Conservation (phyloP, 148 eudicot species). For the Agrostemma githago region DNA sequence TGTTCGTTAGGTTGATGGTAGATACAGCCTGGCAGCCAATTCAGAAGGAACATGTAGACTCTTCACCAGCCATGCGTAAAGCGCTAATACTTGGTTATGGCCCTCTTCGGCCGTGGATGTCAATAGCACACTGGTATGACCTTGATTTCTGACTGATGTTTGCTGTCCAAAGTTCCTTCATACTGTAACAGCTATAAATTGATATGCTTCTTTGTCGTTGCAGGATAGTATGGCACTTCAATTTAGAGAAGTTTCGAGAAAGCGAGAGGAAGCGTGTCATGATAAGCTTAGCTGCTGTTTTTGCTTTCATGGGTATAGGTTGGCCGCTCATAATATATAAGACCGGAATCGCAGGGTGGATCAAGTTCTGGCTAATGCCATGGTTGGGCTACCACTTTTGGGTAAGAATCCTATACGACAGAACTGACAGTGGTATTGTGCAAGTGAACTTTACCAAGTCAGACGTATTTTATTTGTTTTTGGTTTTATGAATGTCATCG, state of each 20-base stretch:
- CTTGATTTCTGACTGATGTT: neutral
- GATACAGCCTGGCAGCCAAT: constrained; percentile 96
- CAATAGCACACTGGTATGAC: constrained; percentile 84
- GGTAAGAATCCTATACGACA: constrained; percentile 39
- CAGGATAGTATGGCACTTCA: constrained; percentile 74
- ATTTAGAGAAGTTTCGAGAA: constrained; percentile 67
- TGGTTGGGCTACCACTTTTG: constrained; percentile 99
- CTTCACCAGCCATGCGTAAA: constrained; percentile 51
- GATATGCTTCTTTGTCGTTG: neutral
- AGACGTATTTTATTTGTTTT: neutral
- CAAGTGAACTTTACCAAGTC: neutral
- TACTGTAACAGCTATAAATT: neutral
- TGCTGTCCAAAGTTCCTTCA: neutral
- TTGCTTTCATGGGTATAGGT: constrained; percentile 72
- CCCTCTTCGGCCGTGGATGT: constrained; percentile 83
- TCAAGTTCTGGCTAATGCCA: constrained; percentile 96
- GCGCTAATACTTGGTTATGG: constrained; percentile 78
- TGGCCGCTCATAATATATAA: constrained; percentile 85
- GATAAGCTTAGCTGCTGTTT: constrained; percentile 85
- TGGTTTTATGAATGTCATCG: neutral
- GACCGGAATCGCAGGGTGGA: constrained; percentile 77
- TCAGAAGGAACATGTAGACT: constrained; percentile 50
- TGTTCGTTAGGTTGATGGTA: constrained; percentile 54
- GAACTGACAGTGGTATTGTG: neutral
- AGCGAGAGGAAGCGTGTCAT: constrained; percentile 69